Evolutionary conservation across 306 rosid genomes (phyloP), one percentile per base, ranked within the genome.

Genomic region (Potentilla sterilis): DNA sequence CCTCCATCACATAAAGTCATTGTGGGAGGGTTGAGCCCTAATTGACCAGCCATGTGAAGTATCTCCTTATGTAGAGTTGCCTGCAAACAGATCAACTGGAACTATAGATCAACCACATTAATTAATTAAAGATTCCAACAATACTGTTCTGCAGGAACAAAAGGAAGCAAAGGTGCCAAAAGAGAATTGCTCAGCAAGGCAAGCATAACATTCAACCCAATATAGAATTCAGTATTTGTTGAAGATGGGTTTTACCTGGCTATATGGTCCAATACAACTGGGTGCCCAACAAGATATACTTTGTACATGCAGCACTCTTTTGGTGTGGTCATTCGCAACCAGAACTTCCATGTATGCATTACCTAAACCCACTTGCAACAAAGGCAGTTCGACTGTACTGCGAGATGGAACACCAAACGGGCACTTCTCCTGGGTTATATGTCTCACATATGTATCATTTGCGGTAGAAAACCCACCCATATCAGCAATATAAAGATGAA

Each of bases 221-320:
- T 28, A 24, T 28, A 46, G 3, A 37, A 51, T 12, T 18, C 9
- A 47, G 74, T 49, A 28, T 49, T 70, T 57, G 14, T 48, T 52
- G 51, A 57, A 67, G 58, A 38, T 54, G 71, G 61, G 74, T 42
- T 28, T 67, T 79, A 94, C 98, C 96, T 94, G 97, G 82, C 97
- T 94, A 87, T 94, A 94, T 49, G 98, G 98, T 82, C 98, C 98
- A 86, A 94, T 94, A 88, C 96, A 90, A 90, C 98, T 94, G 75
- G 98, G 98, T 48, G 98, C 98, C 98, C 98, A 94, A 59, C 86
- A 80, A 42, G 98, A 94, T 69, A 94, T 90, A 79, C 98, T 92
- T 70, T 94, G 98, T 64, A 94, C 98, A 78, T 94, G 98, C 73
- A 94, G 92, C 86, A 94, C 98, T 82, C 77, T 92, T 86, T 94